Evolutionary conservation across 2,329 filamentous ascomycete species (phyloP), one percentile per base, ranked within the genome.

Genomic region (Ilyonectria sp.): DNA sequence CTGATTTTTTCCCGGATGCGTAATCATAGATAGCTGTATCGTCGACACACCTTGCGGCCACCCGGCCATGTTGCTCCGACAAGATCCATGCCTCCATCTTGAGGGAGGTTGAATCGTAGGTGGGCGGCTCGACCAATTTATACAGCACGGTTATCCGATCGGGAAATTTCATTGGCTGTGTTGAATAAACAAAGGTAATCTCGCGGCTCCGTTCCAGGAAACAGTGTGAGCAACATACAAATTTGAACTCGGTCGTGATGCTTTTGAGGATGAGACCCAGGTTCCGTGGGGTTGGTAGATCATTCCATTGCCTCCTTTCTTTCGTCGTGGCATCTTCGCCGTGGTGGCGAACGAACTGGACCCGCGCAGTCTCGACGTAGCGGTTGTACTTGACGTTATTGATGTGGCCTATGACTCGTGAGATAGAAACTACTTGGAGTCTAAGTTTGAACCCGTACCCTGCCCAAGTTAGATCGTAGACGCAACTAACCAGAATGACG

Each of bases 371-470:
- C 35, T 72, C 70, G 19, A 70, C 60, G 21, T 72, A 72, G 19
- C 57, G 53, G 53, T 72, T 72, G n/a, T 72, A 72, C 50, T 68
- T 72, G 1, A 72, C 57, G 6, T 72, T 72, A 8, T 72, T 72
- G 1, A 72, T 64, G 7, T 72, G 70, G 7, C 67, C 67, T 72
- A 2, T 13, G 23, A 0, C 5, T 11, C 10, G 23, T 71, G 3
- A 71, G 63, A 52, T 0, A 37, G 10, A 21, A 31, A 0, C 2
- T 0, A 0, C 2, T 23, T 23, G 21, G 21, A 23, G 1, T 1
- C 13, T 8, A 33, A n/a, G 7, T 9, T 35, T 15, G 19, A 4
- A 10, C 9, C 2, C 50, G 11, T 11, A 64, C 69, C 66, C 66
- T 71, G 2, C 1, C 1, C 7, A 1, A 0, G 17, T 67, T 11